A percentile compares a stretch with the other conserved stretches of the same genome.
These are phyloP conservation scores for Hypholoma fasciculare DNA, from an alignment of 768 basidiomycete species.

Conservation along the genomic window DNA sequence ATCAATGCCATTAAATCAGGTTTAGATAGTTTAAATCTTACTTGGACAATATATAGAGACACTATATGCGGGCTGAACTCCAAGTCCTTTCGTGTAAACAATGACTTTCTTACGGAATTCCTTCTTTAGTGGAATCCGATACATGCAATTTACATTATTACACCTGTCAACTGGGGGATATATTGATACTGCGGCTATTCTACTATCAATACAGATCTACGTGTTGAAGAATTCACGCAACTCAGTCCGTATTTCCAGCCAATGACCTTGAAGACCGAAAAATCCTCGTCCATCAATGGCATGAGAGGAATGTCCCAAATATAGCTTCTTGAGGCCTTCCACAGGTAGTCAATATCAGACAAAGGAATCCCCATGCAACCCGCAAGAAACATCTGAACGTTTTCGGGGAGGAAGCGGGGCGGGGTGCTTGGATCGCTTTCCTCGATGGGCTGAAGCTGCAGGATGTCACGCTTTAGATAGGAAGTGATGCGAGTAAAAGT, in stretches of 20 bases:
- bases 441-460: not conserved
- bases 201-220: too few species aligned
- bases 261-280: too few species aligned
- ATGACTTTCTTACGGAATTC: not conserved
- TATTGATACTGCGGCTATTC: too few species aligned
- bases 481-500: too few species aligned
- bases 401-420: not conserved
- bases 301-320: not conserved
- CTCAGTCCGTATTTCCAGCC: not conserved
- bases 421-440: slow-evolving; percentile 1
- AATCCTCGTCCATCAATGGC: not conserved
- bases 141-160: not conserved
- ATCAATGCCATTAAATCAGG: not conserved
- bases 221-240: not conserved
- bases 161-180: not conserved
- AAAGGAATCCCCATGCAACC: too few species aligned
- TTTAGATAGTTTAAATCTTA: not conserved
- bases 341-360: not conserved
- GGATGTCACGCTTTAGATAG: not conserved
- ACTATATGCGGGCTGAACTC: slow-evolving; percentile 1
- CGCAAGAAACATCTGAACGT: too few species aligned
- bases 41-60: not conserved
- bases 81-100: not conserved
- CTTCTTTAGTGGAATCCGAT: not conserved
- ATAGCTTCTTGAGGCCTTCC: slow-evolving; percentile 1